Evolutionary conservation across 2,329 filamentous ascomycete species (phyloP).

Genomic region (Fusarium sp.): DNA sequence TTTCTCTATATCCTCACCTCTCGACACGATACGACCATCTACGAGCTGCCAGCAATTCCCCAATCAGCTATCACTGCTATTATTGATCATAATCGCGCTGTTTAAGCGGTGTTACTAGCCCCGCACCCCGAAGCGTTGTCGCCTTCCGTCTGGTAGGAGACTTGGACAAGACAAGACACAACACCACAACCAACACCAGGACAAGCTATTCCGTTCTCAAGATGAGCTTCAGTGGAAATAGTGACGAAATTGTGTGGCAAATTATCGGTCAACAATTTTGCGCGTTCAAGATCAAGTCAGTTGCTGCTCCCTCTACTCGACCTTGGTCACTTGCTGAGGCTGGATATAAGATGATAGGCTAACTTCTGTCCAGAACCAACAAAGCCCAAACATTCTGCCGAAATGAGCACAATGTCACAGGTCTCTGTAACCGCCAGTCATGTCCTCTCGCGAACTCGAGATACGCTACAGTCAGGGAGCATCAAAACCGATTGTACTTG

Average conservation of each 20-base stretch:
- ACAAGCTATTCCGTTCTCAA: not conserved
- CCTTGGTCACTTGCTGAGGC: not conserved
- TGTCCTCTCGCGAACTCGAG: constrained; percentile 86
- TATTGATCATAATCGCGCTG: not conserved
- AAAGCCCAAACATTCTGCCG: constrained; percentile 94
- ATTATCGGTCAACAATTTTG: constrained; percentile 97
- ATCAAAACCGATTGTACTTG: not conserved
- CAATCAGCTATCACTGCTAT: too few species aligned
- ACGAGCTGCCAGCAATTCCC: not conserved
- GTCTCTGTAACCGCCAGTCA: constrained; percentile 85
- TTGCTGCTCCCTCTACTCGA: not conserved
- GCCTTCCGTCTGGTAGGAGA: not conserved
- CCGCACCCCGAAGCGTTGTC: not conserved
- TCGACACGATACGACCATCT: not conserved
- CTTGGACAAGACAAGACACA: not conserved
- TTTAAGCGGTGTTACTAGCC: too few species aligned
- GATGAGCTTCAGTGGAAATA: constrained; percentile 53
- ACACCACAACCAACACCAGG: not conserved
- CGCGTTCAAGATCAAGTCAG: constrained; percentile 90
- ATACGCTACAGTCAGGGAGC: not conserved
- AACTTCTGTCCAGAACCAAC: constrained; percentile 66
- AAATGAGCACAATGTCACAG: constrained; percentile 89
- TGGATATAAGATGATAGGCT: constrained; percentile 26
- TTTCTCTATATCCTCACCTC: not conserved
- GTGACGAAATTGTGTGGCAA: constrained; percentile 87